phyloP scores from a whole-genome alignment of 768 basidiomycete genomes.

The Russula virescens region DNA sequence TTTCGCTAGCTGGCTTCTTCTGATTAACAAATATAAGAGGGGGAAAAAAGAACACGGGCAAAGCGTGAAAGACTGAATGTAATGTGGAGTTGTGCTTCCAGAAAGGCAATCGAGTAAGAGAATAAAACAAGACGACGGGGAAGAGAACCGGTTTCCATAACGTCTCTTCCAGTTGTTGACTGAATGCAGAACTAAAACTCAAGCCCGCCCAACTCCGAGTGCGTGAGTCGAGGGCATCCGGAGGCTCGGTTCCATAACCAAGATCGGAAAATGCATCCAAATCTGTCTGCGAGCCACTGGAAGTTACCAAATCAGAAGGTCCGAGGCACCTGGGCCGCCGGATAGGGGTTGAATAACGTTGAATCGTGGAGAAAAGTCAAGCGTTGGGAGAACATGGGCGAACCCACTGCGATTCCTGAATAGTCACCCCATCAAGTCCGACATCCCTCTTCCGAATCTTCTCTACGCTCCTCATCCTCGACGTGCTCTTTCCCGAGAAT shows the following conservation, averaged over 20 bases:
- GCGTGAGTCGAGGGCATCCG: conserved; percentile 12
- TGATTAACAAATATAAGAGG: background rate
- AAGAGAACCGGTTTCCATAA: conserved; percentile 15
- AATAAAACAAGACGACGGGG: too few species aligned
- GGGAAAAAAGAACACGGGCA: background rate
- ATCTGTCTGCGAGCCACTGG: conserved; percentile 4
- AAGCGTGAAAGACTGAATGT: background rate
- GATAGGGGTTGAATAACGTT: too few species aligned
- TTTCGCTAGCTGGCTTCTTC: background rate
- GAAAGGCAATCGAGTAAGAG: too few species aligned
- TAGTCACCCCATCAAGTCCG: conserved; percentile 19
- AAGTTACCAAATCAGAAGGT: conserved; percentile 7
- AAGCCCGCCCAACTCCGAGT: conserved; percentile 29
- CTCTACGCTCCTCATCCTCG: background rate
- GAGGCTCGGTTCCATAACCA: conserved; percentile 11
- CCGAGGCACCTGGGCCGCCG: too few species aligned
- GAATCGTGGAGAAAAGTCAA: too few species aligned
- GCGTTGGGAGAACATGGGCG: conserved; percentile 47
- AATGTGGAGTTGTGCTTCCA: background rate
- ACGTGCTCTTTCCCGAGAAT: conserved; percentile 49
- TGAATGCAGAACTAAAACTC: conserved; percentile 40
- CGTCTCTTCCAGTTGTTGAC: conserved; percentile 26
- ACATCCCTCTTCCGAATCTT: conserved; percentile 23
- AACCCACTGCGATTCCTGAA: conserved; percentile 7
- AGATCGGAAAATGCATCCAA: conserved; percentile 8